A percentile compares a stretch with the other conserved stretches of the same genome.
phyloP scores from a whole-genome alignment of 768 basidiomycete species.

The Fomitopsis pulvina region DNA sequence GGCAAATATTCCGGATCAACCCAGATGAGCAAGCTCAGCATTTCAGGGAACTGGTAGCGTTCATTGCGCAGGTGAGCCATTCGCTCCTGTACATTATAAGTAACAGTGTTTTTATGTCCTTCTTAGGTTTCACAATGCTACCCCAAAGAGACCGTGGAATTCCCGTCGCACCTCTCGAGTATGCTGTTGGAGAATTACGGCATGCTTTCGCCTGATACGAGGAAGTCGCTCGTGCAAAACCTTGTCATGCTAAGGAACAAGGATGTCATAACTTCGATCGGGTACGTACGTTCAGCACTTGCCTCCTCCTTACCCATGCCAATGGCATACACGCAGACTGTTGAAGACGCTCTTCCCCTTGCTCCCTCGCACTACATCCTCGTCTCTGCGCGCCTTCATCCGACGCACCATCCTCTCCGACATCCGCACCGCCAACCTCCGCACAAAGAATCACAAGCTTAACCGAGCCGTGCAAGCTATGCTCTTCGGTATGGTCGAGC shows the following conservation, averaged over 20 bases:
- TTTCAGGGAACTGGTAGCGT: conserved; percentile 83
- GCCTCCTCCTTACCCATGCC: neutral
- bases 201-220: conserved; percentile 69
- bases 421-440: conserved; percentile 84
- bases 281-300: conserved; percentile 44
- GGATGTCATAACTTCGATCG: conserved; percentile 84
- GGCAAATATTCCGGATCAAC: conserved; percentile 76
- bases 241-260: conserved; percentile 92
- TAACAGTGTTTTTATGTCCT: neutral
- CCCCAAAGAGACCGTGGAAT: conserved; percentile 82
- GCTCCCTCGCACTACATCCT: conserved; percentile 88
- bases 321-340: conserved; percentile 44
- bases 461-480: conserved; percentile 95
- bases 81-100: neutral
- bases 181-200: conserved; percentile 78
- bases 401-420: conserved; percentile 92
- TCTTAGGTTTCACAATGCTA: conserved; percentile 84
- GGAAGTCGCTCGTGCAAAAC: conserved; percentile 83
- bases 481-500: conserved; percentile 93
- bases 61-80: conserved; percentile 72
- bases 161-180: conserved; percentile 73
- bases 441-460: conserved; percentile 89
- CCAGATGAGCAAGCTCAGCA: conserved; percentile 82
- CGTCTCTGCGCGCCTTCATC: conserved; percentile 76
- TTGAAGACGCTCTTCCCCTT: conserved; percentile 91